phyloP scores from a whole-genome alignment of 2,329 filamentous ascomycete genomes.

The Colletotrichum melonis region DNA sequence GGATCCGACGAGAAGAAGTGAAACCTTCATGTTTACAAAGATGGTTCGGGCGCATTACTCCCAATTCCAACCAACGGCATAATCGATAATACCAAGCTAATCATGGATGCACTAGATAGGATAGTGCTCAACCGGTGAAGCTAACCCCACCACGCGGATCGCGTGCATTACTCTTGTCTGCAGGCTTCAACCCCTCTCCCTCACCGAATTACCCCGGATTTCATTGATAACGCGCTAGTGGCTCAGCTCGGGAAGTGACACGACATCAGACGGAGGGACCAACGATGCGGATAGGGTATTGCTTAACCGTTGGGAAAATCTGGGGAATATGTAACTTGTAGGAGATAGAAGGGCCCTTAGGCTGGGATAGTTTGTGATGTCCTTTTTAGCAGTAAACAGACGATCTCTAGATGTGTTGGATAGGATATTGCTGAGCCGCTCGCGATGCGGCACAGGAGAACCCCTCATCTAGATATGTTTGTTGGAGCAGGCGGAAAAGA shows the following conservation, averaged over 20 bases:
- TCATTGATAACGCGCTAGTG: background rate
- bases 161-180: background rate
- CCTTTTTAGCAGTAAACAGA: background rate
- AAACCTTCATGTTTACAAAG: background rate
- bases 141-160: slow-evolving; percentile 2
- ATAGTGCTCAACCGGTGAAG: slow-evolving; percentile 10
- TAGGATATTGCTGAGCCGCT: slow-evolving; percentile 15
- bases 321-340: background rate
- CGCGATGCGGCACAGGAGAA: background rate
- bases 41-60: background rate
- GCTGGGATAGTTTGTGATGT: background rate
- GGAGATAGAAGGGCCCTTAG: background rate
- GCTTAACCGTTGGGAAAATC: background rate
- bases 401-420: background rate
- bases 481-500: background rate
- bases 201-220: background rate
- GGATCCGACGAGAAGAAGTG: background rate
- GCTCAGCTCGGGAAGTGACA: background rate
- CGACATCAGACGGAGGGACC: background rate
- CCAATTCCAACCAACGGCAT: background rate
- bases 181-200: background rate
- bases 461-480: background rate
- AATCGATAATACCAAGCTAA: background rate
- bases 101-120: slow-evolving; percentile 15
- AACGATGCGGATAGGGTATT: slow-evolving; percentile 8